phyloP scores from a whole-genome alignment of 257 asterid species.

The Nicotiana benthamiana region DNA sequence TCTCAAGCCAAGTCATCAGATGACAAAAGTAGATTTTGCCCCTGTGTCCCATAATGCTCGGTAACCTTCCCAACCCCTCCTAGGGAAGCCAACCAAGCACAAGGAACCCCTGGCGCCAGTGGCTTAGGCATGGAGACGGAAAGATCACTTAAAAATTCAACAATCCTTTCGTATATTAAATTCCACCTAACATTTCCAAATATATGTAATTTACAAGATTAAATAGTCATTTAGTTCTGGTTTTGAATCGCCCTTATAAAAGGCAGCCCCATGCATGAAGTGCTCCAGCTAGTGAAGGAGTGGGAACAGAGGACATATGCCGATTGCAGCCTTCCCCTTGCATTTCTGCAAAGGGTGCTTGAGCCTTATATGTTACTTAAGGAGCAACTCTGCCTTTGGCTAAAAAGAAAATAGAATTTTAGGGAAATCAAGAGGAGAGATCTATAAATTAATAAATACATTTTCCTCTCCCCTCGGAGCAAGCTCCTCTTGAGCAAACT shows the following conservation, averaged over 20 bases:
- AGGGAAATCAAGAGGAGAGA: not conserved
- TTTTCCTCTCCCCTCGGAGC: slow-evolving; percentile 96
- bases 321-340: not conserved
- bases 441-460: slow-evolving; percentile 25
- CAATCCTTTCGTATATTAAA: not conserved
- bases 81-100: not conserved
- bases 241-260: not conserved
- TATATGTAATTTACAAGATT: not conserved
- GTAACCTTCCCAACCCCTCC: not conserved
- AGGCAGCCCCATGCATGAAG: not conserved
- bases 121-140: not conserved
- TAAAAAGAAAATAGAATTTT: not conserved
- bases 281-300: not conserved
- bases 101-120: not conserved
- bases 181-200: not conserved
- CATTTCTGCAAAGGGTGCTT: not conserved
- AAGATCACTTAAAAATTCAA: not conserved
- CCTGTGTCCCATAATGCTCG: not conserved
- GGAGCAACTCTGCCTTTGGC: not conserved
- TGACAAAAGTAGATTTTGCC: not conserved
- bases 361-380: not conserved
- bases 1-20: not conserved
- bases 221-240: not conserved
- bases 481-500: slow-evolving; percentile 90
- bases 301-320: not conserved